A percentile compares a stretch with the other conserved stretches of the same genome.
phyloP scores from a whole-genome alignment of 2,329 filamentous ascomycete genomes.

The Trichoderma gracile region DNA sequence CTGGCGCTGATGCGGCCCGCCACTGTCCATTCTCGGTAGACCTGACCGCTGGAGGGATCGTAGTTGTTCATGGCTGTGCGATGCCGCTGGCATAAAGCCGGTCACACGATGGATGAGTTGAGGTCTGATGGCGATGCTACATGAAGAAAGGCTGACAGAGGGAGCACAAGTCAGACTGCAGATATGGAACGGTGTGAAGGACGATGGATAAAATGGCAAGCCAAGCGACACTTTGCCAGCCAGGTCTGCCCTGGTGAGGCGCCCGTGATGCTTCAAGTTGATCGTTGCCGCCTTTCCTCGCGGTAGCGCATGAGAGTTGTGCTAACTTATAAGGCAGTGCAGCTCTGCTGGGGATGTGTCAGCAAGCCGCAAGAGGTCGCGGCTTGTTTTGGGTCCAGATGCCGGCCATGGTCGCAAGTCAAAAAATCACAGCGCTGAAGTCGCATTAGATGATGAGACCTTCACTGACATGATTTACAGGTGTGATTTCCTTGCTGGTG shows the following conservation, averaged over 20 bases:
- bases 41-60: conserved; percentile 39
- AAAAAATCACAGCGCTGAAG: background rate
- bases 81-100: background rate
- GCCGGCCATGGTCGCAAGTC: too few species aligned
- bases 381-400: background rate
- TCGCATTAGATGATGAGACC: background rate
- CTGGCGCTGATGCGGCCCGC: conserved; percentile 33
- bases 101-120: background rate
- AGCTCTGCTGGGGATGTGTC: conserved; percentile 16
- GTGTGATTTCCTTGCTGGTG: background rate
- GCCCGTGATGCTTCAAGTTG: background rate
- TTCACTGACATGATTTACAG: background rate
- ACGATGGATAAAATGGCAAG: background rate
- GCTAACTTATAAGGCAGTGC: too few species aligned
- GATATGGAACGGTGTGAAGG: background rate
- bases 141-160: background rate
- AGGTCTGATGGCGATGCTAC: conserved; percentile 6
- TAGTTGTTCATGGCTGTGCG: conserved; percentile 39
- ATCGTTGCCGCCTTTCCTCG: background rate
- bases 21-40: conserved; percentile 43
- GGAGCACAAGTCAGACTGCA: too few species aligned
- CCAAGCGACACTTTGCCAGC: background rate
- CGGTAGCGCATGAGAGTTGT: background rate
- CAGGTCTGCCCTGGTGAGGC: background rate
- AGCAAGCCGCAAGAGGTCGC: conserved; percentile 9